phyloP scores from a whole-genome alignment of 2,329 filamentous ascomycete species.

The Aureobasidium pullulans region DNA sequence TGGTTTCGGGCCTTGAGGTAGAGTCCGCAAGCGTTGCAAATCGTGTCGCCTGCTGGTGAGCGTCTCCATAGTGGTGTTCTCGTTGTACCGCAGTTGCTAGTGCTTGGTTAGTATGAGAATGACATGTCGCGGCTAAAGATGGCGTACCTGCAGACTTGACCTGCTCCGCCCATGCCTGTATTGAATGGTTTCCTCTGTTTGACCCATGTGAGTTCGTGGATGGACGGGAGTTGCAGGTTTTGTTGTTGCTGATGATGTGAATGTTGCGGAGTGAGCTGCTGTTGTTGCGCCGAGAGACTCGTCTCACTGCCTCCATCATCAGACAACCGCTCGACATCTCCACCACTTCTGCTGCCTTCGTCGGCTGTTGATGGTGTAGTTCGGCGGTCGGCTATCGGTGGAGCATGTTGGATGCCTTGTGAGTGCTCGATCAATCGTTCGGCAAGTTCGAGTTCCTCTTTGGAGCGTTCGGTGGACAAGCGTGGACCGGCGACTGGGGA shows the following conservation, averaged over 20 bases:
- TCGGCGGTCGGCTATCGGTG: slow-evolving; percentile 15
- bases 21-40: slow-evolving; percentile 94
- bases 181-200: slow-evolving; percentile 13
- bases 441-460: slow-evolving; percentile 44
- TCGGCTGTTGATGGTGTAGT: slow-evolving; percentile 13
- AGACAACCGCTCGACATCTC: slow-evolving; percentile 8
- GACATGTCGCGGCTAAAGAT: not conserved
- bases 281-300: slow-evolving; percentile 1
- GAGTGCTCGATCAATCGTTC: slow-evolving; percentile 42
- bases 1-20: slow-evolving; percentile 93
- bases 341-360: slow-evolving; percentile 7
- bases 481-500: not conserved
- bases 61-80: slow-evolving; percentile 91
- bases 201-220: slow-evolving; percentile 14
- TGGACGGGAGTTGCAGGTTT: slow-evolving; percentile 9
- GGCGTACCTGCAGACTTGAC: slow-evolving; percentile 65
- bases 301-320: not conserved
- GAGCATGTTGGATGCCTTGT: slow-evolving; percentile 25
- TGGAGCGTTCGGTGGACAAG: slow-evolving; percentile 37
- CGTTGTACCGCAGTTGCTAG: slow-evolving; percentile 89
- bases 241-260: slow-evolving; percentile 13
- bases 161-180: slow-evolving; percentile 23
- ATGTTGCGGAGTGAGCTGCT: slow-evolving; percentile 14
- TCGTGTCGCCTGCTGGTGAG: slow-evolving; percentile 85
- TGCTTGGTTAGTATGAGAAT: slow-evolving; percentile 14